Percentiles rank a stretch among this genome's conserved stretches.
Evolutionary conservation across 2,329 filamentous ascomycete genomes (phyloP).

Genomic region (Penicillium fuscoglaucum): DNA sequence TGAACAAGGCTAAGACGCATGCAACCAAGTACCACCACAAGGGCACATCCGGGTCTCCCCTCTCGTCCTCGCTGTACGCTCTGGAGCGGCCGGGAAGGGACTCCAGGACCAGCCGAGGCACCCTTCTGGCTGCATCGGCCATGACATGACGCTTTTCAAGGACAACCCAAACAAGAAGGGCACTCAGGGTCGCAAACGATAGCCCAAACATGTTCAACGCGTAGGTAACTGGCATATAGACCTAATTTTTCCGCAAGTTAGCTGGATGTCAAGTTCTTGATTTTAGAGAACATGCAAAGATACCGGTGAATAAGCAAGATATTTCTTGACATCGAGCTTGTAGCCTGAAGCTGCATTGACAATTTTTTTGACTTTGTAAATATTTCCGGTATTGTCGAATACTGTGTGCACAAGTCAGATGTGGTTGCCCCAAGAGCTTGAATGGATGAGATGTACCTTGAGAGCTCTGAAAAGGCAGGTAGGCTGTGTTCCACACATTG

Average conservation of each 20-base stretch:
- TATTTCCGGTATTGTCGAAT: conserved; percentile 66
- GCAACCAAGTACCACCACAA: conserved; percentile 25
- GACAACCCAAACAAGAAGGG: conserved; percentile 40
- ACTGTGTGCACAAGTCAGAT: conserved; percentile 39
- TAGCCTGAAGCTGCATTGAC: conserved; percentile 56
- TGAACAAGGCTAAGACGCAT: conserved; percentile 20
- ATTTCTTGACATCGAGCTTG: conserved; percentile 62
- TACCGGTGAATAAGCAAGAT: conserved; percentile 64
- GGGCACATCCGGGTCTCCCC: conserved; percentile 19
- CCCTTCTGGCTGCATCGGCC: conserved; percentile 9
- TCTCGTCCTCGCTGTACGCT: conserved; percentile 1
- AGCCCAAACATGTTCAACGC: conserved; percentile 52
- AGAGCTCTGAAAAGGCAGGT: conserved; percentile 28
- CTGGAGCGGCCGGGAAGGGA: conserved; percentile 8
- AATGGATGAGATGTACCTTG: conserved; percentile 15
- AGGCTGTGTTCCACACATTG: conserved; percentile 21
- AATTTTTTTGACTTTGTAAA: conserved; percentile 64
- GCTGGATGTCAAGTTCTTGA: conserved; percentile 41
- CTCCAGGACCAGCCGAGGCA: conserved; percentile 6
- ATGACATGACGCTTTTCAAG: conserved; percentile 26
- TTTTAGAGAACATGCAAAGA: conserved; percentile 51
- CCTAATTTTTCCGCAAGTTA: conserved; percentile 14
- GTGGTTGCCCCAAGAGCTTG: background rate
- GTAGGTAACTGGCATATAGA: conserved; percentile 31
- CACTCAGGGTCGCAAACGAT: conserved; percentile 63